Evolutionary conservation across 169 alveolate genomes (phyloP), one percentile per base, ranked within the genome.

Genomic region (Plasmodium gaboni): DNA sequence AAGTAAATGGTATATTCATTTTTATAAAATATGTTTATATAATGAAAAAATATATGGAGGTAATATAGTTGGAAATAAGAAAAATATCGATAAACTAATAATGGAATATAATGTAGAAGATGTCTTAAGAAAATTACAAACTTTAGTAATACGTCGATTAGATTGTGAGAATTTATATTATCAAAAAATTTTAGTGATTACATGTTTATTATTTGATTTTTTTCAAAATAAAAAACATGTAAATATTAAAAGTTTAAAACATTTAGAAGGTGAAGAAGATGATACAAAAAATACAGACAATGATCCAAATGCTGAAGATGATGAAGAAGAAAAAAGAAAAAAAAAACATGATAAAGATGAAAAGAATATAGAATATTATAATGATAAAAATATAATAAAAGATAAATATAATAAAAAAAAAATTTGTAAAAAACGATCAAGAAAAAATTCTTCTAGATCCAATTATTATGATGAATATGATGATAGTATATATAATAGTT

Each of bases 141-240:
- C 15, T 7, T 38, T 83, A 17, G 24, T 83, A 2, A 46, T 67
- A 10, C 28, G 91, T 53, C 67, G 69, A 83, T 42, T 83, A 55
- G 83, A 83, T 67, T 83, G 91, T 38, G 85, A 83, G 32, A 83
- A 67, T 67, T 83, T 83, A 61, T 83, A 83, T 71, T 83, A 83
- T 57, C 91, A 63, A 48, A 83, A 83, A 67, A 83, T 83, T n/a
- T 32, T 83, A 44, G 83, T 67, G 19, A 67, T 53, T 22, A 32
- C 57, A 7, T 67, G 73, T 24, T 61, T 83, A 57, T 63, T 83
- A 32, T 83, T 83, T 57, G 91, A 83, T 26, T 83, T 51, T 28
- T 83, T 68, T 38, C 91, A 83, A 19, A 83, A 83, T 83, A 83
- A 67, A 42, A 83, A 83, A 24, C 57, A 83, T 28, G 67, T 53